These are phyloP conservation scores for Tubosaeta sp. DNA, from an alignment of 768 basidiomycete species.

Conservation along the genomic window DNA sequence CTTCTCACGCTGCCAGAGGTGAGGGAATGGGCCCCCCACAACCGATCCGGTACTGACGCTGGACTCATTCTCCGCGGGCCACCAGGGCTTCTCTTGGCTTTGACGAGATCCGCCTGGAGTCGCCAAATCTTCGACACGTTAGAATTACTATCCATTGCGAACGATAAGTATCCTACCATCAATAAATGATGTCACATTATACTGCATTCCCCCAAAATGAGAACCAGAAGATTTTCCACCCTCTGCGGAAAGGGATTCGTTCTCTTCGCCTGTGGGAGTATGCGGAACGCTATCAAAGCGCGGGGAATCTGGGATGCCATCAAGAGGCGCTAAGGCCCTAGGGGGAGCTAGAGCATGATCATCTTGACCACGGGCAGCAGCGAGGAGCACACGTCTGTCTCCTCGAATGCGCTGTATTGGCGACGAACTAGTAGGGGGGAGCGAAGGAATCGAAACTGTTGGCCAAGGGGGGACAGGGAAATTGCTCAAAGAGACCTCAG, in stretches of 20 bases:
- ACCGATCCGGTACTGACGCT: not conserved
- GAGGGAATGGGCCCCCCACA: not conserved
- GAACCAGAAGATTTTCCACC: constrained; percentile 21
- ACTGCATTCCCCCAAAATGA: constrained; percentile 50
- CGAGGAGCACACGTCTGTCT: constrained; percentile 17
- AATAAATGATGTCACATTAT: constrained; percentile 75
- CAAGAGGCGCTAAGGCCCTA: constrained; percentile 20
- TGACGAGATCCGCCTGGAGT: constrained; percentile 20
- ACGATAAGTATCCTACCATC: constrained; percentile 33
- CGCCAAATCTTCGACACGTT: constrained; percentile 31
- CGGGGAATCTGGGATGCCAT: constrained; percentile 18
- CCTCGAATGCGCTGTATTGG: constrained; percentile 20
- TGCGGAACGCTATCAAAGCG: constrained; percentile 14
- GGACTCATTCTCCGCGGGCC: constrained; percentile 2
- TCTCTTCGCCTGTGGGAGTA: constrained; percentile 14
- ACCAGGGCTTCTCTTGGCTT: constrained; percentile 3
- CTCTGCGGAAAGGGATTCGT: constrained; percentile 6
- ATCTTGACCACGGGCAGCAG: constrained; percentile 6
- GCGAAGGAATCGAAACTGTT: constrained; percentile 14
- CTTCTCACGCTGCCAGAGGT: not conserved
- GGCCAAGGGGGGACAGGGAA: constrained; percentile 61
- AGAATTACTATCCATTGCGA: not conserved
- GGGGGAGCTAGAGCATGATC: constrained; percentile 19
- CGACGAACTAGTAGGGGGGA: constrained; percentile 12
- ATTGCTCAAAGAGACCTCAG: constrained; percentile 65